phyloP scores from a whole-genome alignment of 192 early-diverging fungal species.

The Podila epigama region DNA sequence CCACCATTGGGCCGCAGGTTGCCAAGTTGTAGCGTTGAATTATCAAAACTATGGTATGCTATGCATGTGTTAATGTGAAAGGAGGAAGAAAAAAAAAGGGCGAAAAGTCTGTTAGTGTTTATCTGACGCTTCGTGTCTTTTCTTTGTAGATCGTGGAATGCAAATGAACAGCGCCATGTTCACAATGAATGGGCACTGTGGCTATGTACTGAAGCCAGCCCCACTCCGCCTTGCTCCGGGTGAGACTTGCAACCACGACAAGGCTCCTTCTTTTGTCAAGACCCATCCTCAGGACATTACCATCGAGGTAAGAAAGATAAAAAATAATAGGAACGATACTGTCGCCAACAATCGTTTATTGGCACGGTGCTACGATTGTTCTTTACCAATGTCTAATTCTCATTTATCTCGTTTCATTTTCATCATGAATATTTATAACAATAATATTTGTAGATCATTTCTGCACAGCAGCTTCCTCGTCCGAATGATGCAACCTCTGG shows the following conservation, averaged over 20 bases:
- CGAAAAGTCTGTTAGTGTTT: too few species aligned
- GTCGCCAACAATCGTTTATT: too few species aligned
- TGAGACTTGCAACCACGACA: slow-evolving; percentile 28
- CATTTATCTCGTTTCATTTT: too few species aligned
- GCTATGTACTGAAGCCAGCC: slow-evolving; percentile 84
- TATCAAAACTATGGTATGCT: slow-evolving; percentile 77
- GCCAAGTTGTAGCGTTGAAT: slow-evolving; percentile 91
- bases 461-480: slow-evolving; percentile 73
- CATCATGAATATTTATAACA: too few species aligned
- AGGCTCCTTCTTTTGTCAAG: slow-evolving; percentile 32
- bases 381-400: too few species aligned
- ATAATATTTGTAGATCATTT: slow-evolving; percentile 67
- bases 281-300: slow-evolving; percentile 31
- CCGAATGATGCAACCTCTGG: slow-evolving; percentile 60
- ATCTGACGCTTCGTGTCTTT: neutral
- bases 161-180: slow-evolving; percentile 91
- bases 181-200: slow-evolving; percentile 67
- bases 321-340: too few species aligned
- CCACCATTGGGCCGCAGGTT: slow-evolving; percentile 80
- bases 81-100: too few species aligned
- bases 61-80: too few species aligned
- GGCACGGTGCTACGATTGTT: too few species aligned
- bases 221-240: slow-evolving; percentile 37
- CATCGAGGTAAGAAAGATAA: slow-evolving; percentile 52
- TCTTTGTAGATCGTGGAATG: slow-evolving; percentile 70